A percentile compares a stretch with the other conserved stretches of the same genome.
Evolutionary conservation across 768 basidiomycete species (phyloP).

Genomic region (Russula compacta): DNA sequence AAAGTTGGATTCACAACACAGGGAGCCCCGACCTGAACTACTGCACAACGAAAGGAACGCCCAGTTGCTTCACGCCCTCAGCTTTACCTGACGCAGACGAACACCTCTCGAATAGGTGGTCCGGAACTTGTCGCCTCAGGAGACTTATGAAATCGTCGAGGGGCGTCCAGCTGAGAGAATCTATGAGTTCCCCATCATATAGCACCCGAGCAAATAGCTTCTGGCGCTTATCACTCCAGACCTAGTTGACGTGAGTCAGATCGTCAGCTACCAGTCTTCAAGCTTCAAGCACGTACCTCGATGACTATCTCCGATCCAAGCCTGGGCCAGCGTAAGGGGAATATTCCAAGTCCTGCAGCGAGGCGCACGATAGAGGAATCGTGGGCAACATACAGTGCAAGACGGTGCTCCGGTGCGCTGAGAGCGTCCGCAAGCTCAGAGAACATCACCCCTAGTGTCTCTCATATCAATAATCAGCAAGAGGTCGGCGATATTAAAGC

Average conservation of each 20-base stretch:
- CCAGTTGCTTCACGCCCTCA: background rate
- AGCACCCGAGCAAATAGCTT: slow-evolving; percentile 33
- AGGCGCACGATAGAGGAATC: slow-evolving; percentile 35
- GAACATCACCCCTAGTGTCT: slow-evolving; percentile 35
- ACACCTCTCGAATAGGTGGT: slow-evolving; percentile 25
- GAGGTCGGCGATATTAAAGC: background rate
- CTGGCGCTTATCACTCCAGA: slow-evolving; percentile 27
- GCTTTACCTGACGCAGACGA: background rate
- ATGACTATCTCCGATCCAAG: slow-evolving; percentile 37
- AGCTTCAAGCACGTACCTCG: slow-evolving; percentile 27
- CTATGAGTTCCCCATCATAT: slow-evolving; percentile 35
- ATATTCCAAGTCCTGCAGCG: slow-evolving; percentile 29
- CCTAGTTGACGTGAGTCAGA: slow-evolving; percentile 21
- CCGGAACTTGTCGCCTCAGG: slow-evolving; percentile 29
- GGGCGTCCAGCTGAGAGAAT: slow-evolving; percentile 29
- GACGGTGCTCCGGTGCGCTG: slow-evolving; percentile 27
- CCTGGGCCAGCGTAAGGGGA: slow-evolving; percentile 35
- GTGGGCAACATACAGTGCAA: slow-evolving; percentile 37
- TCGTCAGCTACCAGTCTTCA: background rate
- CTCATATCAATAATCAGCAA: background rate
- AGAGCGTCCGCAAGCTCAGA: slow-evolving; percentile 32
- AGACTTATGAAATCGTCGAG: slow-evolving; percentile 29
- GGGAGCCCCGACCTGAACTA: background rate
- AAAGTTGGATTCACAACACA: too few species aligned
- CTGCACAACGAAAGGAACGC: background rate